These are phyloP conservation scores for Liquidambar formosana DNA, from an alignment of 164 flowering plant species.

Conservation along the genomic window DNA sequence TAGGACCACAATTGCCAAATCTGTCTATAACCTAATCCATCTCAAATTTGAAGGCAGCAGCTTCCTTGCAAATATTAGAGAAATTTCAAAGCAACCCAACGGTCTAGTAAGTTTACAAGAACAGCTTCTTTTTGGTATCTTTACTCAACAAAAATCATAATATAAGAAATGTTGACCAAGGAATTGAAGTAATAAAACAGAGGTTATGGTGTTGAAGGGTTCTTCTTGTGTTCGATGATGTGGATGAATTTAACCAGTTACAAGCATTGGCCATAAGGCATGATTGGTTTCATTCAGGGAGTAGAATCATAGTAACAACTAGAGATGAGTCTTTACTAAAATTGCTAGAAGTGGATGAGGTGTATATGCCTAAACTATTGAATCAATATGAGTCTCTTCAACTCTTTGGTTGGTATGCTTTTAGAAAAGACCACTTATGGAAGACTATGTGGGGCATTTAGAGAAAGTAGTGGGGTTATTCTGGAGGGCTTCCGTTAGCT, in stretches of 20 bases:
- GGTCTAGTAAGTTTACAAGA: neutral
- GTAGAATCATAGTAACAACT: constrained; percentile 13
- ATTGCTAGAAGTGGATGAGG: neutral
- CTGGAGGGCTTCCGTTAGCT: constrained; percentile 15
- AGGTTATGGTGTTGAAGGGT: neutral
- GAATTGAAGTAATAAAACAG: neutral
- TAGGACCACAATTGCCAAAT: constrained; percentile 18
- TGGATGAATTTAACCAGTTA: neutral
- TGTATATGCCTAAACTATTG: neutral
- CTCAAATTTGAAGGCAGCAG: constrained; percentile 6
- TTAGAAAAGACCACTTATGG: neutral
- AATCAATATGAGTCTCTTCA: neutral
- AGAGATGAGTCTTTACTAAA: neutral
- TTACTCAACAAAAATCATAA: neutral
- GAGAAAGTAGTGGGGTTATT: too few species aligned
- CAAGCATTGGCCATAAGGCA: neutral
- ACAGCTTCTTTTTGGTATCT: neutral
- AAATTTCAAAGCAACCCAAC: neutral
- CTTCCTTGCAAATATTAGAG: constrained; percentile 15
- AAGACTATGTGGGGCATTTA: too few species aligned
- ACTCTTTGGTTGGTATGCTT: neutral
- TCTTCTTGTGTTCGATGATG: too few species aligned
- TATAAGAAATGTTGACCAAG: neutral
- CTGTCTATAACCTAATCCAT: neutral
- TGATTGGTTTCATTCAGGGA: constrained; percentile 10